Base-by-base conservation (phyloP, 164 flowering plant species). In the Vitis rupestris region DNA sequence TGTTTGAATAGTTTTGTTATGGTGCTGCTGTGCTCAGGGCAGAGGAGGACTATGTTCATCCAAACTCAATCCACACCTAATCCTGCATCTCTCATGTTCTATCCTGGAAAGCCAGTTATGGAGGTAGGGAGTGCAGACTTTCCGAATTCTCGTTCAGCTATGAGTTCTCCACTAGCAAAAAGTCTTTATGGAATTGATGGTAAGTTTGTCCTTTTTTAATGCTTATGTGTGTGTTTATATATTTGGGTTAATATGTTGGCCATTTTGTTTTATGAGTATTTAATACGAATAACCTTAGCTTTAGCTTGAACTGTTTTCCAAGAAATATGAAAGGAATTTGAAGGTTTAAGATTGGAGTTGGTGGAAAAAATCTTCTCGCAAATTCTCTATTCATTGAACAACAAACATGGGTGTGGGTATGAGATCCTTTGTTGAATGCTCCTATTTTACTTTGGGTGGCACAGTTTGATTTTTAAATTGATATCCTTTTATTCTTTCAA, bases 41-140 rank as follows among this genome's bases (percentile, higher is more conserved):
- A 92, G 82, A 89, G 80, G 78, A 88, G 99, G 82, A 86, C 76
- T 58, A 88, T 92, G 97, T 94, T 94, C 77, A 90, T 94, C 55
- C 97, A 94, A 78, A 94, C 97, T 13, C 95, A 92, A 62, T 75
- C 97, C 4, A 94, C 99, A 15, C 99, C 99, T 4, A 94, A 94
- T 72, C 99, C 99, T 60, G 74, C 86, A 8, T 94, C 99, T 29
- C 85, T 92, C 37, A 94, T 94, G 98, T 94, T 94, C 69, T 85
- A 87, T 79, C 99, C 97, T 13, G 99, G 94, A 50, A 89, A 91
- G 82, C 86, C 89, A 9, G 94, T 94, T 54, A 94, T 94, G 99
- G 97, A 91, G 64, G 84, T 86, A 63, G 98, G 98, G 37, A 94
- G 97, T 72, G 77, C 97, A 1, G 99, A 94, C 79, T 94, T 94